A percentile compares a stretch with the other conserved stretches of the same genome.
These are phyloP conservation scores for Entomortierella chlamydospora DNA, from an alignment of 192 early-diverging fungal genomes.

Conservation along the genomic window DNA sequence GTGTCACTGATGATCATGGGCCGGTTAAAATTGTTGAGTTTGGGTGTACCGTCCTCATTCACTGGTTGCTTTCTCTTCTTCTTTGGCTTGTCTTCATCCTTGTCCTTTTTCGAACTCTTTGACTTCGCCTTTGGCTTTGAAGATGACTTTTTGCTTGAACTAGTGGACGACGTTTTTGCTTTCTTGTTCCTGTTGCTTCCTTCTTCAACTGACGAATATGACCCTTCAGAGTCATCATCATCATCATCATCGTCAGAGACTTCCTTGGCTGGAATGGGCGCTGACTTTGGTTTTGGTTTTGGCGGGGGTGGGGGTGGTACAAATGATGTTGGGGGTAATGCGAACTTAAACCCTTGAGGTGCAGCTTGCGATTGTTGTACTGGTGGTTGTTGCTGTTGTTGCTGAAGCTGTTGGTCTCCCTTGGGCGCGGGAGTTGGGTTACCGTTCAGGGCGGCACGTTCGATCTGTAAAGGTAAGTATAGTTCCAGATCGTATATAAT, in stretches of 20 bases:
- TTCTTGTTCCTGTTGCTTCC: conserved; percentile 13
- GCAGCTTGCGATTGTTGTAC: neutral
- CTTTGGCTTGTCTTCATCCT: conserved; percentile 24
- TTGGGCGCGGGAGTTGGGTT: no score
- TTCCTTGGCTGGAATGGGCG: conserved; percentile 14
- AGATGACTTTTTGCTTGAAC: conserved; percentile 12
- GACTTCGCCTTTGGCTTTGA: conserved; percentile 21
- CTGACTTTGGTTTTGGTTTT: conserved; percentile 24
- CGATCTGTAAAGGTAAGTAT: conserved; percentile 4
- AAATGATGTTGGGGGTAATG: conserved; percentile 52
- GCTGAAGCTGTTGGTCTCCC: no score
- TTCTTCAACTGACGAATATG: conserved; percentile 20
- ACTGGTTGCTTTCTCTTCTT: conserved; percentile 28
- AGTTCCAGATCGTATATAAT: no score
- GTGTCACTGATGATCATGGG: conserved; percentile 35
- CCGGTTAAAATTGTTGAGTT: conserved; percentile 22
- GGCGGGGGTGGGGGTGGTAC: conserved; percentile 41
- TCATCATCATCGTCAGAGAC: conserved; percentile 17
- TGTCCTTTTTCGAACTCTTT: conserved; percentile 12
- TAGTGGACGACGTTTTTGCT: conserved; percentile 10
- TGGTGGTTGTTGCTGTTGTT: conserved; percentile 6
- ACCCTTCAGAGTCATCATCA: conserved; percentile 16
- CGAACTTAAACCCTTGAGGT: conserved; percentile 12
- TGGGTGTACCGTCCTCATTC: conserved; percentile 42
- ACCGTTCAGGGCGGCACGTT: no score